Evolutionary conservation across 2,329 filamentous ascomycete genomes (phyloP), one percentile per base, ranked within the genome.

Genomic region (Emericellopsis cladophorae): DNA sequence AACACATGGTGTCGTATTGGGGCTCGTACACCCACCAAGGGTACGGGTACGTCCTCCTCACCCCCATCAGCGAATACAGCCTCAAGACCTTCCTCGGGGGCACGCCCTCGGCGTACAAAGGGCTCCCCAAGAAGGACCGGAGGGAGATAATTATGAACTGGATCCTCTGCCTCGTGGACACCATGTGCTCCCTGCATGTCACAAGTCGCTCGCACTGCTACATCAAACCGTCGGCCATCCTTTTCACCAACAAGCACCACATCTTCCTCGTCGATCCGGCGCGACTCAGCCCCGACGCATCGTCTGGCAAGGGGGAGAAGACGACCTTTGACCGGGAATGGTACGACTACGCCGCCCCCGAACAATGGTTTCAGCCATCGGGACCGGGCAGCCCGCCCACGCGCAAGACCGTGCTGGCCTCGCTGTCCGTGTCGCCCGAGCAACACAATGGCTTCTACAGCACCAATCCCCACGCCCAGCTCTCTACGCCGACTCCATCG

Each of bases 341-440:
- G 8, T 86, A 86, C 57, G 77, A 84, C 51, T 87, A 87, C 51
- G 74, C 76, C 1, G 79, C 83, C 1, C 83, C 84, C 1, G 84
- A 89, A 51, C 68, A 74, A 42, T 74, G 73, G 65, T 66, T 62
- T 52, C 67, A 60, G 32, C 63, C 63, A 18, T 49, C 48, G 18
- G 55, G 55, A 45, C 59, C 60, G 18, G 52, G 51, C 33, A 58
- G 53, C 31, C 58, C 58, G 11, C 51, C 59, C 9, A 45, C 55
- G 35, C 51, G 57, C 43, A 56, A 55, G 45, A 51, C 56, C 37
- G 31, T 44, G 10, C 52, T 57, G 12, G 47, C 57, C 7, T 45
- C 54, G 39, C 59, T 48, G 45, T 58, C 48, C 31, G 52, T 54
- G 1, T 64, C 57, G 36, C 61, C 56, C 33, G 67, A 57, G 14